Base-by-base conservation (phyloP, 352 stramenopile genomes). In the Salisapilia sapeloensis region DNA sequence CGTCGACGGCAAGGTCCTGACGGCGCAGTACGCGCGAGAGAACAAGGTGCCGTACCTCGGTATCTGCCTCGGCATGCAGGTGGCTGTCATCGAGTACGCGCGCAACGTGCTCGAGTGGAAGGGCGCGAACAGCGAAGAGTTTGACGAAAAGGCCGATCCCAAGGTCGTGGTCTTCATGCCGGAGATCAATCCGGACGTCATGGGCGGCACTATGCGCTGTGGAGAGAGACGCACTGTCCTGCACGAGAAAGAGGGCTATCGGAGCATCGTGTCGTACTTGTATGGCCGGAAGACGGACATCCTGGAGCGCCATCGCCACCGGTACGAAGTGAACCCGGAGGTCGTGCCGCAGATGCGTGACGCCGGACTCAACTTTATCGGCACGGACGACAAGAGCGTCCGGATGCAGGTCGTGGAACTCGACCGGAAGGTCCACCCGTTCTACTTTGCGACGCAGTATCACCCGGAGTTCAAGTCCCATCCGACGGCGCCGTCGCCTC, bases 151-250 rank as follows among this genome's bases (percentile, higher is more conserved):
- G 24, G 60, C 75, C 14, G 46, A 71, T 20, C 69, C 97, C 53
- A 92, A 91, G 44, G 90, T 97, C 22, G 85, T 99, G n/a, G 66
- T 99, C 33, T 99, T 99, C 61, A 99, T 99, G 96, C 95, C 96
- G 2, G 96, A 99, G 67, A 97, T 98, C 52, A 93, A 99, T 59
- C 71, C 66, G 4, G 81, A 94, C 27, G 74, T 92, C 24, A 99
- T 99, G 94, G 96, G 96, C 27, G 96, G 96, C 38, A 99, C 94
- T 8, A 99, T 99, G 96, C 87, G 96, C 35, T 89, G 98, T n/a
- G 96, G 96, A 34, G 92, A 79, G 28, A 72, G 94, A 15, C 69
- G 82, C 32, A 99, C 94, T 5, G 64, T 96, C 34, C 82, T 99
- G 36, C 63, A 95, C 33, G 61, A 75, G 33, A 66, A 87, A 47